Conservation (phyloP, 257 asterid species). For the Nicotiana obtusifolia region DNA sequence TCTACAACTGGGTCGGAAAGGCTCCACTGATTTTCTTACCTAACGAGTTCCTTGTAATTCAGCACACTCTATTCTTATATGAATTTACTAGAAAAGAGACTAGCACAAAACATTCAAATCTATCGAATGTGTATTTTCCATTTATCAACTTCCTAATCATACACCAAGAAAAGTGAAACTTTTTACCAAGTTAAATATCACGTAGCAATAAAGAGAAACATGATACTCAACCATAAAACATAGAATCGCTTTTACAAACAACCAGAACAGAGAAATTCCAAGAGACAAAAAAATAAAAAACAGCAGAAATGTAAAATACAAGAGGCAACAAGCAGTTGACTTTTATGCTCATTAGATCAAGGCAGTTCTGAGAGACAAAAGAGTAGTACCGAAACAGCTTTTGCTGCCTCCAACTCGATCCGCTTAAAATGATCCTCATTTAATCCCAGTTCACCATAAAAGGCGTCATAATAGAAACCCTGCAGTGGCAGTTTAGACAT, state of each 20-base stretch:
- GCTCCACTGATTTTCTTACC: background rate
- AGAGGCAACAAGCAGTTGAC: background rate
- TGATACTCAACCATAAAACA: background rate
- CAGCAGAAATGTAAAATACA: background rate
- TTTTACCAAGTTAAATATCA: background rate
- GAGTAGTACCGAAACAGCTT: constrained; percentile 67
- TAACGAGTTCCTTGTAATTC: background rate
- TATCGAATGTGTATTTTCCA: background rate
- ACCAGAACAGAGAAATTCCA: background rate
- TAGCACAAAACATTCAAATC: background rate
- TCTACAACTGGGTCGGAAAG: background rate
- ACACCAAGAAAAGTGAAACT: background rate
- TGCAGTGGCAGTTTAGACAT: constrained; percentile 29
- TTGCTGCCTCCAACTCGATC: constrained; percentile 75
- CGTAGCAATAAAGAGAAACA: background rate
- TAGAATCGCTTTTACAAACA: background rate
- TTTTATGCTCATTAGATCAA: background rate
- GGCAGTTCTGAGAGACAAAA: constrained; percentile 1
- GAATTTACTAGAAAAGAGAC: background rate
- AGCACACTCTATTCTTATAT: background rate
- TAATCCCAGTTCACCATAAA: constrained; percentile 86
- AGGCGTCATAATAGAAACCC: constrained; percentile 98
- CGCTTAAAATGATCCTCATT: constrained; percentile 79
- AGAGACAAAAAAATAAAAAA: background rate
- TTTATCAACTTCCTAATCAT: background rate